Base-by-base conservation (phyloP, 2,329 filamentous ascomycete species). In the Orbilia blumenaviensis region DNA sequence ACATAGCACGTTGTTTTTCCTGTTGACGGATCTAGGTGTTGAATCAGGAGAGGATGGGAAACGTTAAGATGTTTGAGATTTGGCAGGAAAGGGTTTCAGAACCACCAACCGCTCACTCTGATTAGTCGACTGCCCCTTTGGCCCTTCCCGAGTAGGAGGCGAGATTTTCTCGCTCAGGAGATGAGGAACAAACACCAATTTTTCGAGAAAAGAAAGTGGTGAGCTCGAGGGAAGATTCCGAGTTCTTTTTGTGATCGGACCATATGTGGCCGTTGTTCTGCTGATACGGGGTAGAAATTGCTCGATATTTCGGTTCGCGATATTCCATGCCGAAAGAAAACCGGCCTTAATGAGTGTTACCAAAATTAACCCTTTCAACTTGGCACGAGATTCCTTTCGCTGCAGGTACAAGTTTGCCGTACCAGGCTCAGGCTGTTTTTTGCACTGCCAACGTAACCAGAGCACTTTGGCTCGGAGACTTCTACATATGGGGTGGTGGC, bases 1-100 rank as follows among this genome's bases (percentile, higher is more conserved):
- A 38, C 12, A 21, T 56, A 21, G 34, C 32, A 29, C 56, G 34
- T 61, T 61, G 36, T 61, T 61, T 61, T 61, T 61, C 23, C 41
- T 36, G 1, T 60, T 8, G n/a, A 14, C 54, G 32, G 29, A 60
- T 41, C 21, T 61, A 38, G 36, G n/a, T 12, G 63, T 67, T 67
- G 63, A 68, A 54, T 68, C 64, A 68, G 64, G 64, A 68, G 64
- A 68, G 64, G 34, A 68, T 67, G 38, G 56, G 66, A 71, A 71
- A 71, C 54, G 56, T 68, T 61, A 38, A 68, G 44, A 44, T 44
- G 66, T 71, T 71, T 71, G 66, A 71, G 66, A 54, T 52, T 62
- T 71, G 36, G 56, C 25, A 36, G 32, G 66, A 44, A 62, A 36
- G 46, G 56, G 66, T 71, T 71, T 71, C 66, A 71, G 66, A 62